Evolutionary conservation across 2,329 filamentous ascomycete species (phyloP), one percentile per base, ranked within the genome.

Genomic region (Sclerotinia nivalis): DNA sequence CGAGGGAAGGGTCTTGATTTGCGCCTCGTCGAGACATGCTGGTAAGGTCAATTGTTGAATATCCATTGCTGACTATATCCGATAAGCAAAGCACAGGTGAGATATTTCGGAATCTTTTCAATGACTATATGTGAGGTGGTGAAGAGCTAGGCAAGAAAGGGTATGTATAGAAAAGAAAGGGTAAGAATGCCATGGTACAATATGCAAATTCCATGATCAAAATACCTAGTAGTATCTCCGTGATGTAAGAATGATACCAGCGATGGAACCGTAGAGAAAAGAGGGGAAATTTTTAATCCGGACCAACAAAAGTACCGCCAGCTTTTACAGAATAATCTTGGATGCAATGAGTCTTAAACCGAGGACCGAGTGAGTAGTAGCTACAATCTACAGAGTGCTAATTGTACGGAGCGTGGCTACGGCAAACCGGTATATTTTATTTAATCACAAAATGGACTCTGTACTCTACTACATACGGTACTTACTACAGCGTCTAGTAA

Each of bases 1-100:
- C 1, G 84, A 78, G 6, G 91, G 91, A 2, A 93, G 83, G 45
- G 76, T 76, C 10, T 79, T 72, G 71, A 94, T 85, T 73, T 80
- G 83, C 67, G 80, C 82, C 49, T 83, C 78, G 61, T 88, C 83
- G 37, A 90, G 83, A 56, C 79, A 83, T 20, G 67, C 59, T 73
- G 74, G 72, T 18, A 75, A 54, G 18, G 47, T 66, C 60, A 70
- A 64, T 61, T 70, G 62, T 68, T 66, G 62, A 50, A n/a, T 50
- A 37, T 61, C 69, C 70, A 73, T 64, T 10, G n/a, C 52, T 40
- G 12, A 50, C 8, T 40, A 25, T 10, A 10, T 31, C 13, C 22
- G 55, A 58, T n/a, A n/a, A 37, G 54, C 10, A 47, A 40, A 13
- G 37, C 37, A 22, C 2, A 45, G 10, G 8, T 47, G 2, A 28